Conservation (phyloP, 2,329 filamentous ascomycete genomes). For the Penicillium verrucosum region DNA sequence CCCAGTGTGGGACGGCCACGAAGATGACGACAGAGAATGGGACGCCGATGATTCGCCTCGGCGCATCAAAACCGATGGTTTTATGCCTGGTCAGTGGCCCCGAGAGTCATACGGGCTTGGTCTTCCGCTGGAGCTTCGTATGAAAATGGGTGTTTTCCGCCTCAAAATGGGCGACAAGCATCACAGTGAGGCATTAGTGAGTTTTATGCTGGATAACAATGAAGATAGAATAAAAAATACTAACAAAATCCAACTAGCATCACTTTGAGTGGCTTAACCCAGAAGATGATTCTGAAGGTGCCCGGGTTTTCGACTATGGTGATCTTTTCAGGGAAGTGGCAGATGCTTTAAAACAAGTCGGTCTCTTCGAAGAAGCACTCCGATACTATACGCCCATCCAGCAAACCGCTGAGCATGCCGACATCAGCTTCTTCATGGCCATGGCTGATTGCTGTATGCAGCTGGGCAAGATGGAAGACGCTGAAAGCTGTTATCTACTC, state of each 20-base stretch:
- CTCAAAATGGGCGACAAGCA: conserved; percentile 63
- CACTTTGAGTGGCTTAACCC: conserved; percentile 71
- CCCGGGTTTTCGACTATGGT: conserved; percentile 62
- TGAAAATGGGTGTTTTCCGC: conserved; percentile 81
- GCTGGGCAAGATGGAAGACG: conserved; percentile 61
- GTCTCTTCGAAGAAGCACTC: conserved; percentile 54
- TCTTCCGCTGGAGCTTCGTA: conserved; percentile 75
- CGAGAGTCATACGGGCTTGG: conserved; percentile 65
- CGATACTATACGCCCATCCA: conserved; percentile 56
- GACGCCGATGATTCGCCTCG: conserved; percentile 69
- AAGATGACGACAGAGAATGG: conserved; percentile 83
- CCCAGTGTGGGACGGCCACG: conserved; percentile 69
- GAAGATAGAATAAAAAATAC: conserved; percentile 10
- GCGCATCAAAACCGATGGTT: conserved; percentile 61
- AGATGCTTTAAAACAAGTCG: conserved; percentile 54
- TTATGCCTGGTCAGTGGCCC: conserved; percentile 54
- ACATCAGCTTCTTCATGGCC: conserved; percentile 50
- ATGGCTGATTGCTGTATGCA: conserved; percentile 63
- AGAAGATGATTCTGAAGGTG: conserved; percentile 51
- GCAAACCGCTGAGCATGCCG: conserved; percentile 46
- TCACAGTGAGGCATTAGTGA: conserved; percentile 69
- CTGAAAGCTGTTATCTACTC: conserved; percentile 72
- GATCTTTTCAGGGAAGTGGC: conserved; percentile 76
- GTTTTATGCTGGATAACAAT: conserved; percentile 24
- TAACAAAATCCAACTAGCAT: conserved; percentile 40